Evolutionary conservation across 2,329 filamentous ascomycete species (phyloP).

Genomic region (Colletotrichum endophyticum): DNA sequence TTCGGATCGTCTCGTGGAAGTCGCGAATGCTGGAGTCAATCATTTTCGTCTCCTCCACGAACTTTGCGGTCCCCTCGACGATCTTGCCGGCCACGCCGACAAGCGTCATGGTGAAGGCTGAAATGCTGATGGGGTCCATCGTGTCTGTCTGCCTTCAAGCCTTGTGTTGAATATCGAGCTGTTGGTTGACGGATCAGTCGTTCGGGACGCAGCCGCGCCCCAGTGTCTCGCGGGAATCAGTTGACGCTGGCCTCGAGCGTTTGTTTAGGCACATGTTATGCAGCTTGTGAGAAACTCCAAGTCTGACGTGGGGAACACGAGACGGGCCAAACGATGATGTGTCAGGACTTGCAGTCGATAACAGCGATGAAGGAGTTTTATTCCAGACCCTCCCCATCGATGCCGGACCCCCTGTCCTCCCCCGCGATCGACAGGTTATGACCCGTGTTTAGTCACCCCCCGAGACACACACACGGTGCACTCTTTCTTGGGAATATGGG

Average conservation of each 20-base stretch:
- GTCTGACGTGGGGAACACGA: not conserved
- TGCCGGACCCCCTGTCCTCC: not conserved
- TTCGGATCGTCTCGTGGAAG: constrained; percentile 25
- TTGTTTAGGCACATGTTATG: not conserved
- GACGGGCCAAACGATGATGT: not conserved
- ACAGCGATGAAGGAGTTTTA: not conserved
- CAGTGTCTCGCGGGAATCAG: not conserved
- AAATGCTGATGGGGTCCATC: constrained; percentile 28
- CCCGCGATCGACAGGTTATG: not conserved
- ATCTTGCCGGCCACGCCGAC: constrained; percentile 22
- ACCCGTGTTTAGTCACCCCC: not conserved
- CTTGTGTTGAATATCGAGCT: not conserved
- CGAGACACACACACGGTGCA: not conserved
- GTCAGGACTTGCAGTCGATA: not conserved
- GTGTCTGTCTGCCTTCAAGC: not conserved
- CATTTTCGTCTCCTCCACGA: constrained; percentile 23
- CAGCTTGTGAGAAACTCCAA: not conserved
- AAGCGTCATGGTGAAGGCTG: constrained; percentile 23
- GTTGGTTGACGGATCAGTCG: not conserved
- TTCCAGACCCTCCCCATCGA: not conserved
- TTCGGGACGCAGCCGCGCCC: not conserved
- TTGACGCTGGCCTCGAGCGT: not conserved
- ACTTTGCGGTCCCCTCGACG: constrained; percentile 23
- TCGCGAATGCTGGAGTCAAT: constrained; percentile 24
- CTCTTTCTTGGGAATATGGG: not conserved